Conservation (phyloP, 2,329 filamentous ascomycete genomes). For the Trichothecium roseum region DNA sequence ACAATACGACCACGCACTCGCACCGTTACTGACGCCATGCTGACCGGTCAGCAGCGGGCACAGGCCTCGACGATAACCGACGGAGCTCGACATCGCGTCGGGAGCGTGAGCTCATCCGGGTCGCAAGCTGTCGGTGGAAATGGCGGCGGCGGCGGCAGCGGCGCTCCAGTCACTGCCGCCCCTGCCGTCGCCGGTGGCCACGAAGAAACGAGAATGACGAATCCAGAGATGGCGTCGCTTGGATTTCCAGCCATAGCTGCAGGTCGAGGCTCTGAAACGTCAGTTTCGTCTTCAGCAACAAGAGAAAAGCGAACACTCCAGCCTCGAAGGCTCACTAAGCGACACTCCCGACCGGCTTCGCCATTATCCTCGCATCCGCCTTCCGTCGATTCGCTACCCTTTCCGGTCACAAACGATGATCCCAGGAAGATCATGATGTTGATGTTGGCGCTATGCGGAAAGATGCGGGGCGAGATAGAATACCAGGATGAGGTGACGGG, state of each 20-base stretch:
- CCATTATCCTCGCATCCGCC: slow-evolving; percentile 43
- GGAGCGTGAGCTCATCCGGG: slow-evolving; percentile 57
- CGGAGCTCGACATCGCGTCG: slow-evolving; percentile 52
- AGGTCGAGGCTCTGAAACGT: slow-evolving; percentile 22
- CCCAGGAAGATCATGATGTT: slow-evolving; percentile 62
- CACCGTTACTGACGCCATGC: slow-evolving; percentile 46
- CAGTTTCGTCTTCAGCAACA: slow-evolving; percentile 12
- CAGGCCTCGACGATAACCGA: slow-evolving; percentile 3
- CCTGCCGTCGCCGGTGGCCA: no score
- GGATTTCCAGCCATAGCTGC: slow-evolving; percentile 29
- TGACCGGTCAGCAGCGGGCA: slow-evolving; percentile 27
- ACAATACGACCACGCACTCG: slow-evolving; percentile 42
- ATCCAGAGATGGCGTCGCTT: slow-evolving; percentile 30
- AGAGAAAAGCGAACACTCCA: slow-evolving; percentile 34
- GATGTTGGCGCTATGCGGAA: slow-evolving; percentile 68
- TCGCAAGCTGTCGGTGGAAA: slow-evolving; percentile 41
- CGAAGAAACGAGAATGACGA: slow-evolving; percentile 33
- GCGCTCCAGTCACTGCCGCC: no score
- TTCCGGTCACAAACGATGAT: slow-evolving; percentile 54
- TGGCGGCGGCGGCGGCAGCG: no score
- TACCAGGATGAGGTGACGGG: slow-evolving; percentile 53
- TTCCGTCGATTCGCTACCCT: slow-evolving; percentile 48
- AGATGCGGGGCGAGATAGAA: slow-evolving; percentile 70
- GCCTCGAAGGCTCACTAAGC: slow-evolving; percentile 44
- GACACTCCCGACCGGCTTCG: slow-evolving; percentile 45